These are phyloP conservation scores for Plenodomus lindquistii DNA, from an alignment of 2,329 filamentous ascomycete genomes.

Conservation along the genomic window DNA sequence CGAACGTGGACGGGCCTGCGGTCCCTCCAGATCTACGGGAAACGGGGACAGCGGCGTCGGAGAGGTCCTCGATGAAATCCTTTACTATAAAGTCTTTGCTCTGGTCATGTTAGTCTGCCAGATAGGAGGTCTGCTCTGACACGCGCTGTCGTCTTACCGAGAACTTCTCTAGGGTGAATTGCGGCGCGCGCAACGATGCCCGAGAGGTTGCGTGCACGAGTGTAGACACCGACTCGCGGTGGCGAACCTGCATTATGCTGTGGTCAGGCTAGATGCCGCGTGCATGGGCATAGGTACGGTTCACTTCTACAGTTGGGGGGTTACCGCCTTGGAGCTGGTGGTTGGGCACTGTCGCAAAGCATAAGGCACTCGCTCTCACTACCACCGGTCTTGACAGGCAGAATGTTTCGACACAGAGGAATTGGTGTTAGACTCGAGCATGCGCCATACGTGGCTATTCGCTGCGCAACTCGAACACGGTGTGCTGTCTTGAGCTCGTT, in stretches of 20 bases:
- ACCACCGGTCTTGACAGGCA: not conserved
- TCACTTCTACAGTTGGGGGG: not conserved
- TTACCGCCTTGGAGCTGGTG: conserved; percentile 12
- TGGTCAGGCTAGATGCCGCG: not conserved
- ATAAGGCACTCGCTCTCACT: conserved; percentile 4
- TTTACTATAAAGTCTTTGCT: conserved; percentile 89
- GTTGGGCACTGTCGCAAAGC: conserved; percentile 14
- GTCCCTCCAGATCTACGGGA: conserved; percentile 74
- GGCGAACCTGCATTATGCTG: conserved; percentile 30
- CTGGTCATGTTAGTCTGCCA: conserved; percentile 21
- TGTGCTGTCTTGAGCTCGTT: not conserved
- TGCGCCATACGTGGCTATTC: not conserved
- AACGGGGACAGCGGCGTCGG: conserved; percentile 78
- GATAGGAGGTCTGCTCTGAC: not conserved
- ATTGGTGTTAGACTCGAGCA: not conserved
- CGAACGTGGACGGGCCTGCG: conserved; percentile 62
- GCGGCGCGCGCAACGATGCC: conserved; percentile 55
- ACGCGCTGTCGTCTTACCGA: conserved; percentile 36
- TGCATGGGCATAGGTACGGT: not conserved
- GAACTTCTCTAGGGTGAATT: conserved; percentile 81
- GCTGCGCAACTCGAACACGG: not conserved
- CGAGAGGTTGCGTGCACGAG: conserved; percentile 47
- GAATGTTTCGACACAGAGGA: not conserved
- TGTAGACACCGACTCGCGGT: conserved; percentile 47
- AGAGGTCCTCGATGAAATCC: conserved; percentile 93